Percentiles rank a stretch among this genome's conserved stretches.
These are phyloP conservation scores for Ettlia oleoabundans DNA, from an alignment of 139 green algal species.

Conservation along the genomic window DNA sequence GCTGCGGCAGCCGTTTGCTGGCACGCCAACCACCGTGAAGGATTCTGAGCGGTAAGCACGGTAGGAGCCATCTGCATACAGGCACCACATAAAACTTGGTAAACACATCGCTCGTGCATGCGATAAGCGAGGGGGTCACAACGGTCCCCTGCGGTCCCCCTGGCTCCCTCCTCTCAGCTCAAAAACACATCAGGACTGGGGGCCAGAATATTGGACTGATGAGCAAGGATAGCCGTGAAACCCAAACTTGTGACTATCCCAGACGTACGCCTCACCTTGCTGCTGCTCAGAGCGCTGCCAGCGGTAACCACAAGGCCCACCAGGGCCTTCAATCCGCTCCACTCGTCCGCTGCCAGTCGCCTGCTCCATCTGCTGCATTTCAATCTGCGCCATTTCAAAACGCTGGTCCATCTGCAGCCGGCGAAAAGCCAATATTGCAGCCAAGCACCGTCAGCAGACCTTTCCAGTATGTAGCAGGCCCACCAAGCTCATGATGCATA, in stretches of 20 bases:
- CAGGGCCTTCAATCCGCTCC: not conserved
- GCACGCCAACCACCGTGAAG: slow-evolving; percentile 16
- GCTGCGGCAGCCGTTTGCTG: not conserved
- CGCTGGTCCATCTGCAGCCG: slow-evolving; percentile 3
- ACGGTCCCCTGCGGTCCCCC: no score
- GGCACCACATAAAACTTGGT: no score
- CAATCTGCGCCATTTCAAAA: slow-evolving; percentile 1
- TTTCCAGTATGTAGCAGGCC: not conserved
- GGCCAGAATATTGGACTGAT: no score
- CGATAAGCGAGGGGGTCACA: no score
- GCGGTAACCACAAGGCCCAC: slow-evolving; percentile 9
- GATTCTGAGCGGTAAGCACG: not conserved
- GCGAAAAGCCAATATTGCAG: not conserved
- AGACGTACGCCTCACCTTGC: no score
- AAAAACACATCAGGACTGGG: no score
- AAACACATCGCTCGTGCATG: no score
- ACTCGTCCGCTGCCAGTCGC: not conserved
- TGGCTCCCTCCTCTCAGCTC: no score
- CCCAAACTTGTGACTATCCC: not conserved
- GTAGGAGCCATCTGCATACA: slow-evolving; percentile 15
- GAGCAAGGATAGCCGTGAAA: no score
- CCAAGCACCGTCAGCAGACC: not conserved
- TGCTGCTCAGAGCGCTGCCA: slow-evolving; percentile 19
- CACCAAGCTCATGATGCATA: no score
- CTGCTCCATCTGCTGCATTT: not conserved